phyloP scores from a whole-genome alignment of 2,329 filamentous ascomycete species.

The Eutypa lata region DNA sequence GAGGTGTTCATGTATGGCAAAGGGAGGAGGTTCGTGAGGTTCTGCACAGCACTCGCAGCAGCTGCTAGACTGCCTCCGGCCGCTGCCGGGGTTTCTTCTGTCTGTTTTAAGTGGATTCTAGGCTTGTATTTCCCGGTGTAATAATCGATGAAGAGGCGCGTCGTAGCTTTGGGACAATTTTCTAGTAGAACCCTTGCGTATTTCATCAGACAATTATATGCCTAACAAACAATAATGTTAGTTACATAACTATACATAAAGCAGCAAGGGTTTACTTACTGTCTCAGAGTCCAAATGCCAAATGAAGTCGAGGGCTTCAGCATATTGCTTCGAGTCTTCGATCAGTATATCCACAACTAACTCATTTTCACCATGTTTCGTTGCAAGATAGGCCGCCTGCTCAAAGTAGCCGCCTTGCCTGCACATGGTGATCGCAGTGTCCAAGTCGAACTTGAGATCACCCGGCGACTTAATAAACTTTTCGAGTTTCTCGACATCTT shows the following conservation, averaged over 20 bases:
- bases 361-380: constrained; percentile 90
- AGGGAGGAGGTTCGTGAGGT: constrained; percentile 77
- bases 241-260: background rate
- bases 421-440: constrained; percentile 97
- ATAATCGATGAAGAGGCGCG: constrained; percentile 87
- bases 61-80: constrained; percentile 45
- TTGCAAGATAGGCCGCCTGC: constrained; percentile 91
- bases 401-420: constrained; percentile 95
- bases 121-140: constrained; percentile 84
- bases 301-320: constrained; percentile 86
- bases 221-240: constrained; percentile 47
- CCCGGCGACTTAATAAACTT: constrained; percentile 94
- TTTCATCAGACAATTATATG: constrained; percentile 88
- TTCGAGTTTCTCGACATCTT: constrained; percentile 94
- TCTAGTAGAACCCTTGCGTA: constrained; percentile 89
- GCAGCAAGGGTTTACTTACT: constrained; percentile 44
- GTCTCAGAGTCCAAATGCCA: constrained; percentile 78
- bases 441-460: constrained; percentile 92
- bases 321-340: constrained; percentile 89
- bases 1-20: constrained; percentile 78
- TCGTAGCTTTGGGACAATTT: constrained; percentile 78
- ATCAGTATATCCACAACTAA: constrained; percentile 94
- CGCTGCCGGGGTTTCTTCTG: constrained; percentile 34
- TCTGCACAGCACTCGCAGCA: constrained; percentile 78
- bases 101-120: constrained; percentile 53